Base-by-base conservation (phyloP, 2,329 filamentous ascomycete genomes). In the Leptodontidium sp. region DNA sequence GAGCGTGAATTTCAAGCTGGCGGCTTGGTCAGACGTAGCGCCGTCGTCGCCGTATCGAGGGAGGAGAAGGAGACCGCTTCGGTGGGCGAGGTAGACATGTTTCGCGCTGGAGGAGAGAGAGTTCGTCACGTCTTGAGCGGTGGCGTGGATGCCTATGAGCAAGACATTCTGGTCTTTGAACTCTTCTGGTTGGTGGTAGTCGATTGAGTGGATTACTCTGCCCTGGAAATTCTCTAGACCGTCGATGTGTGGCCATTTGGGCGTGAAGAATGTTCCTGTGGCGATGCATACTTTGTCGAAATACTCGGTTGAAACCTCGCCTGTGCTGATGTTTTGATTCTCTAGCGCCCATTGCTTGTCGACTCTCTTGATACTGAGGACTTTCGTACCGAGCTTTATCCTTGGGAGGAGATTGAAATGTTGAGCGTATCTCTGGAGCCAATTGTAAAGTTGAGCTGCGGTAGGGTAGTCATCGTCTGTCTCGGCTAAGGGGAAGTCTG, bases 401-500 rank as follows among this genome's bases (percentile, higher is more conserved):
- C 24, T 49, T 4, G 59, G 59, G 6, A 49, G 40, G 17, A 61
- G 40, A 45, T 61, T 32, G 24, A 61, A 61, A 49, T 61, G 43
- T 9, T 32, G 15, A 17, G 59, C 59, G 24, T 61, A 61, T 49
- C 59, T 61, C 4, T 49, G 3, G 4, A 61, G 40, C 35, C 24
- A 61, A 17, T 32, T 32, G 29, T 61, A 40, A 11, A 61, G 43
- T 17, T 61, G 59, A 47, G 40, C 24, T n/a, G 62, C 62, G 9
- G 62, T 64, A n/a, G 62, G 62, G 43, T 53, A 64, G 12, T 57
- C 62, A n/a, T 64, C 47, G 26, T 64, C 62, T 2, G 45, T 64
- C 6, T 64, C 49, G n/a, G 62, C 62, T 1, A 64, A 57, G 21
- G 62, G 49, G 17, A 57, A 64, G n/a, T 64, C 62, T 29, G 62